Conservation (phyloP, 345 rosid genomes). For the Aegle marmelos region DNA sequence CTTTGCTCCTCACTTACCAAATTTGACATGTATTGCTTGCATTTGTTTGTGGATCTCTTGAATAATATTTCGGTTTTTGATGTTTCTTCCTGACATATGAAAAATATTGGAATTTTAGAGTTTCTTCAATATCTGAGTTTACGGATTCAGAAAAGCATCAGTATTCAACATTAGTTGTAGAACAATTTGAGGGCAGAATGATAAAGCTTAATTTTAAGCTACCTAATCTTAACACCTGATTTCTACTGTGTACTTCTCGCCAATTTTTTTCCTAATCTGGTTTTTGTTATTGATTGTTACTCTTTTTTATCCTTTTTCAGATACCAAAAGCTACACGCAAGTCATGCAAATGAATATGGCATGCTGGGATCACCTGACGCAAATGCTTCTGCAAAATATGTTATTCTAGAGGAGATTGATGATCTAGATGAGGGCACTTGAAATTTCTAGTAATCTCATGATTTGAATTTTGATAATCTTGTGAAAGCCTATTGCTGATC, state of each 20-base stretch:
- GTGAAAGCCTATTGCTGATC: constrained; percentile 20
- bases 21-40: neutral
- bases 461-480: constrained; percentile 7
- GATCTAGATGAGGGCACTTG: constrained; percentile 52
- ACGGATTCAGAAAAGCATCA: neutral
- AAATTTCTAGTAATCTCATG: constrained; percentile 13
- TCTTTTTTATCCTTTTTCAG: constrained; percentile 30
- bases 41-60: too few relatives aligned
- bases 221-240: too few relatives aligned
- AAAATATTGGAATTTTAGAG: too few relatives aligned
- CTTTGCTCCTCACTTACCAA: neutral
- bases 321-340: constrained; percentile 63
- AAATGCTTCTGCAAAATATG: constrained; percentile 60
- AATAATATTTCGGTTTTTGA: too few relatives aligned
- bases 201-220: neutral
- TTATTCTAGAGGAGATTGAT: constrained; percentile 84
- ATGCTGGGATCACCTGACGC: constrained; percentile 16
- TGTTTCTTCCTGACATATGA: too few relatives aligned
- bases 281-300: neutral
- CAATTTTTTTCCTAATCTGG: neutral
- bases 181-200: neutral
- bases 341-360: constrained; percentile 38
- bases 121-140: too few relatives aligned
- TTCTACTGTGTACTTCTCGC: neutral
- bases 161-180: neutral